Base-by-base conservation (phyloP, 2,329 filamentous ascomycete species). In the Diaporthe capsici region DNA sequence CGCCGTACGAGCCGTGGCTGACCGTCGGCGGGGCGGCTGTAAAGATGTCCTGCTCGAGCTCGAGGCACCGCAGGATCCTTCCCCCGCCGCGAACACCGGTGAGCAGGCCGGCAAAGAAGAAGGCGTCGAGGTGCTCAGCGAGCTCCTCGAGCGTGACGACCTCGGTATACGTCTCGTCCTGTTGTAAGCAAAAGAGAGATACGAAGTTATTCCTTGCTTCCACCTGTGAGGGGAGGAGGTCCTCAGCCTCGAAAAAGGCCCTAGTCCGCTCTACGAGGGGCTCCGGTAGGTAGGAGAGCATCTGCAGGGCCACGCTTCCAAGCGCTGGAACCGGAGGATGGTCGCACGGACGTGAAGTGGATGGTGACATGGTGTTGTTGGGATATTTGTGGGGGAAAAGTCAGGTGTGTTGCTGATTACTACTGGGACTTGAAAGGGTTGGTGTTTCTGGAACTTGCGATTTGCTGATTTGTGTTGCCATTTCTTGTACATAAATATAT, bases 71-170 rank as follows among this genome's bases (percentile, higher is more conserved):
- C n/a, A 49, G 20, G 9, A 49, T 31, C 25, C 28, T 25, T 22
- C 57, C 7, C 22, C 22, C 17, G 34, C 58, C 6, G 31, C 22
- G 25, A 8, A 10, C 39, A 17, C 28, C 17, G 4, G 44, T 67
- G 31, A 67, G 63, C 63, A 34, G 44, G 28, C 44, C 63, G 10
- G 42, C 63, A 7, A 37, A 67, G 39, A 67, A 49, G 44, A 67
- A 49, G 17, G 28, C 22, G 28, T 67, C 63, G 28, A 67, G 63
- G 44, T 15, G 22, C 44, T 51, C 63, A 2, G 28, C 20, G 5
- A 51, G 28, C 28, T 37, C 28, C 20, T 67, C 63, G 28, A 68
- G 28, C 8, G 44, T 37, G 28, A 4, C 7, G n/a, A n/a, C 20
- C 4, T 68, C 31, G 28, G 63, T 37, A 5, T 37, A 37, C 2